A percentile compares a stretch with the other conserved stretches of the same genome.
Conservation (phyloP, 106 monocot genomes). For the Phalaenopsis aphrodite region DNA sequence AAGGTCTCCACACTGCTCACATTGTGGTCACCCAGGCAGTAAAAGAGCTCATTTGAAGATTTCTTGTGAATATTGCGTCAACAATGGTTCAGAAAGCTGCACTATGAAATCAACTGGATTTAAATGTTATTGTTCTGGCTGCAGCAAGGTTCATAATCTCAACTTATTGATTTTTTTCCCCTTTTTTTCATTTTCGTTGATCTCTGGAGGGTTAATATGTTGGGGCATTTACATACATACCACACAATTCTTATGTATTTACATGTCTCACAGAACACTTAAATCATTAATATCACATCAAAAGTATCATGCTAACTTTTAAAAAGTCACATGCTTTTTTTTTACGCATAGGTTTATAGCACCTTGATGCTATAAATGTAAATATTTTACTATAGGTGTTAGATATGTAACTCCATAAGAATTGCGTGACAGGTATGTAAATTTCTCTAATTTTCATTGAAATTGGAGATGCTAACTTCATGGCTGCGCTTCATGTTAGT, state of each 20-base stretch:
- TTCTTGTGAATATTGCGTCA: slow-evolving; percentile 56
- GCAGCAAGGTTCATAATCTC: slow-evolving; percentile 42
- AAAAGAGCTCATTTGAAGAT: slow-evolving; percentile 48
- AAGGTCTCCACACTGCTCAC: slow-evolving; percentile 68
- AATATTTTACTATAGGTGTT: too few relatives aligned
- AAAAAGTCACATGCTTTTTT: too few relatives aligned
- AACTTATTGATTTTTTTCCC: background rate
- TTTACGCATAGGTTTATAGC: too few relatives aligned
- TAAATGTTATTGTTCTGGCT: slow-evolving; percentile 64
- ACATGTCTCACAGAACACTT: too few relatives aligned
- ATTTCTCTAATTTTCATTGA: background rate
- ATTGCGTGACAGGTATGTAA: too few relatives aligned
- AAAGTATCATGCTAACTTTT: too few relatives aligned
- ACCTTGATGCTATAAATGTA: too few relatives aligned
- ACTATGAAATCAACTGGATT: slow-evolving; percentile 61
- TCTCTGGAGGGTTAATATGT: background rate
- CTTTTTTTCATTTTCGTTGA: background rate
- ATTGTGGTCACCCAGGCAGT: slow-evolving; percentile 89
- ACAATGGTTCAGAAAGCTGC: slow-evolving; percentile 46
- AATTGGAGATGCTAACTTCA: background rate
- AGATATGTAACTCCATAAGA: too few relatives aligned
- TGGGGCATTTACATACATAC: too few relatives aligned
- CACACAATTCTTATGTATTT: too few relatives aligned
- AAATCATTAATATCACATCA: too few relatives aligned
- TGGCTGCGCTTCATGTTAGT: background rate